A percentile compares a stretch with the other conserved stretches of the same genome.
Evolutionary conservation across 2,329 filamentous ascomycete genomes (phyloP).

Genomic region (Nothopassalora personata): DNA sequence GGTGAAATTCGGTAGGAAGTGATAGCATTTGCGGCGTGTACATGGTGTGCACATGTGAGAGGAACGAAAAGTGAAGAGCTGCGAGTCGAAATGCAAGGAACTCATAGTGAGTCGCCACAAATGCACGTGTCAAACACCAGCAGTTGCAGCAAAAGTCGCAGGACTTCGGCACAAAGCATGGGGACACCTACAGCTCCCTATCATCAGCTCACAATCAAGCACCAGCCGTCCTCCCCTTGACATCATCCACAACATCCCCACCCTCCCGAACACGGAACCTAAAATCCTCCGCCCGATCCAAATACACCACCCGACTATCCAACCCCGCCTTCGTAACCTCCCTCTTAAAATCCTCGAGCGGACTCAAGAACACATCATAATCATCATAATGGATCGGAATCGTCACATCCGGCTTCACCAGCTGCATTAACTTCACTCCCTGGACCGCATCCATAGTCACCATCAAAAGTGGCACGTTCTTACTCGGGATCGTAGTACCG

Average conservation of each 20-base stretch:
- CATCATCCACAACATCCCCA: background rate
- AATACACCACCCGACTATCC: conserved; percentile 52
- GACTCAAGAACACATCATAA: conserved; percentile 57
- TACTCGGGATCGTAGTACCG: conserved; percentile 60
- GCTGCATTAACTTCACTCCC: conserved; percentile 54
- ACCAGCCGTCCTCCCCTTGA: background rate
- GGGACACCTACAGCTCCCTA: too few species aligned
- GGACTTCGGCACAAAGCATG: too few species aligned
- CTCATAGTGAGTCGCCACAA: too few species aligned
- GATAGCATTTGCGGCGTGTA: too few species aligned
- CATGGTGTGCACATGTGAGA: too few species aligned
- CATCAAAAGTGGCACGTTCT: conserved; percentile 57
- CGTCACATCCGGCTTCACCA: conserved; percentile 57
- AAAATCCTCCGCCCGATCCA: conserved; percentile 56
- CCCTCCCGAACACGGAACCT: conserved; percentile 44
- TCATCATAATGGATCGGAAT: conserved; percentile 63
- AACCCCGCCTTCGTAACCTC: conserved; percentile 50
- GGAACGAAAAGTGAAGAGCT: too few species aligned
- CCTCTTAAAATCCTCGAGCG: conserved; percentile 56
- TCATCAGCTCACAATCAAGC: too few species aligned
- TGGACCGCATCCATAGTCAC: conserved; percentile 64
- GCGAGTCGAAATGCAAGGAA: too few species aligned
- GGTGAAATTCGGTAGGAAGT: too few species aligned
- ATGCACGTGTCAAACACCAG: too few species aligned
- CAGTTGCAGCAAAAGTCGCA: too few species aligned